A percentile compares a stretch with the other conserved stretches of the same genome.
Conservation (phyloP, 2,329 filamentous ascomycete species). For the Leptoxyphium fumago region DNA sequence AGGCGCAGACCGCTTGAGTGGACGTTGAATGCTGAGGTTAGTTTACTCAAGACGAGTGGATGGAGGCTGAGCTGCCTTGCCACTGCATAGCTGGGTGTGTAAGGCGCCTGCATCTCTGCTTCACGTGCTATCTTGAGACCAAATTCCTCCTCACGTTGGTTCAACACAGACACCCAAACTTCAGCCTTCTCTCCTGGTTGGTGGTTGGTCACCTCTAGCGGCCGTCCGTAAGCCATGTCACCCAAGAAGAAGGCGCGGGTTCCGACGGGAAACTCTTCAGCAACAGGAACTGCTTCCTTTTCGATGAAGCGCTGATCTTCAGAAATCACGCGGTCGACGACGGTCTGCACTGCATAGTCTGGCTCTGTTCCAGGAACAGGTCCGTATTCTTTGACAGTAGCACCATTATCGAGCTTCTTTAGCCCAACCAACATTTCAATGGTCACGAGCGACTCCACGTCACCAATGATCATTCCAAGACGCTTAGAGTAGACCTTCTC, state of each 20-base stretch:
- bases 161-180: conserved; percentile 59
- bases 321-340: conserved; percentile 81
- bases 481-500: conserved; percentile 83
- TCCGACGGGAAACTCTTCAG: conserved; percentile 76
- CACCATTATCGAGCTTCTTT: conserved; percentile 77
- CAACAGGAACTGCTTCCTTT: conserved; percentile 69
- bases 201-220: conserved; percentile 69
- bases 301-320: conserved; percentile 90
- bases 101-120: conserved; percentile 57
- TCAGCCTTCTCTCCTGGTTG: conserved; percentile 54
- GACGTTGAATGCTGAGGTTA: conserved; percentile 87
- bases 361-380: conserved; percentile 72
- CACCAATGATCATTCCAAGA: conserved; percentile 71
- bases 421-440: conserved; percentile 91
- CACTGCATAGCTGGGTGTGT: conserved; percentile 78
- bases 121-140: conserved; percentile 56
- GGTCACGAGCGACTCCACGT: conserved; percentile 77
- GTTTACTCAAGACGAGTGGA: conserved; percentile 79
- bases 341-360: conserved; percentile 77
- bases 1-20: conserved; percentile 66
- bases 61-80: conserved; percentile 70
- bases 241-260: conserved; percentile 86
- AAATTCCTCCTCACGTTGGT: conserved; percentile 67
- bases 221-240: conserved; percentile 81
- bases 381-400: conserved; percentile 84